phyloP scores from a whole-genome alignment of 106 monocot species.

The Dioscorea dumetorum region DNA sequence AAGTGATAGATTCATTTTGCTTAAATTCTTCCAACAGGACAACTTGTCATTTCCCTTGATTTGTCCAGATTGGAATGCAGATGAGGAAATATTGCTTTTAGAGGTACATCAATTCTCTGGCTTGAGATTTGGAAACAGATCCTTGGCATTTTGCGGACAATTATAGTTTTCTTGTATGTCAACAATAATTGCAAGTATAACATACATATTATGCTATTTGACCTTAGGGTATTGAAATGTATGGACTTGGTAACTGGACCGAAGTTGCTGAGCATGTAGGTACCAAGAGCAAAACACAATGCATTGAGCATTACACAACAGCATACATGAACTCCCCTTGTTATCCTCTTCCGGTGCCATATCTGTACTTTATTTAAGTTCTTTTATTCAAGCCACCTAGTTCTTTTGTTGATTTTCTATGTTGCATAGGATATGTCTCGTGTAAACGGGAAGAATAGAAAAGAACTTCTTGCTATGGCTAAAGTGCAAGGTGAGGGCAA shows the following conservation, averaged over 20 bases:
- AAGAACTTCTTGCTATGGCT: slow-evolving; percentile 98
- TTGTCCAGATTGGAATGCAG: slow-evolving; percentile 89
- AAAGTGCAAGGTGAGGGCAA: slow-evolving; percentile 79
- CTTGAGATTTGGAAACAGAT: too few species aligned
- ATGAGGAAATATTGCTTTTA: slow-evolving; percentile 89
- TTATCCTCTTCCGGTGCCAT: slow-evolving; percentile 86
- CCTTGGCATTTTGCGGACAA: neutral
- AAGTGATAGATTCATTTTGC: neutral
- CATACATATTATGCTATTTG: neutral
- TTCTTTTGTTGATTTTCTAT: neutral
- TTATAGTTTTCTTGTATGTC: neutral
- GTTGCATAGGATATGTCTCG: slow-evolving; percentile 88
- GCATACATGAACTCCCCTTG: slow-evolving; percentile 87
- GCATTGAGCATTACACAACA: slow-evolving; percentile 83
- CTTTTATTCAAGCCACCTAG: neutral
- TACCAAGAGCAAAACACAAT: slow-evolving; percentile 82
- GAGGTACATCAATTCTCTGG: slow-evolving; percentile 41
- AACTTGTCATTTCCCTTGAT: slow-evolving; percentile 87
- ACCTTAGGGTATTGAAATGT: slow-evolving; percentile 88
- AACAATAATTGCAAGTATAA: neutral
- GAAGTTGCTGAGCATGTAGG: slow-evolving; percentile 99
- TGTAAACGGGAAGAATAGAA: slow-evolving; percentile 95
- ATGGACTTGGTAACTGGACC: slow-evolving; percentile 91
- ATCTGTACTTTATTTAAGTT: neutral
- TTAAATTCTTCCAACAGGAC: slow-evolving; percentile 41